These are phyloP conservation scores for Abrus precatorius DNA, from an alignment of 306 rosid species.

Conservation along the genomic window DNA sequence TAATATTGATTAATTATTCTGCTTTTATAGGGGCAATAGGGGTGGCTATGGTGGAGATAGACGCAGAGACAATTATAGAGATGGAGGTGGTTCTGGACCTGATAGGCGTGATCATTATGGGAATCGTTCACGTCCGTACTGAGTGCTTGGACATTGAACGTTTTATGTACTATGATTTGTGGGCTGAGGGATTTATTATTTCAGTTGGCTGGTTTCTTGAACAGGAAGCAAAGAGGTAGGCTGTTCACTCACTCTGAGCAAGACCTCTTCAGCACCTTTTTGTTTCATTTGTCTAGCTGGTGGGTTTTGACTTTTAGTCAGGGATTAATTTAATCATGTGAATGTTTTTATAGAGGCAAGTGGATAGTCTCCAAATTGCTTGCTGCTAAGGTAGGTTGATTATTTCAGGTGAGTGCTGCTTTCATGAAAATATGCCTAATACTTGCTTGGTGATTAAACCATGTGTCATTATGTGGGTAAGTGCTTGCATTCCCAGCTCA, in stretches of 20 bases:
- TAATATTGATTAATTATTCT: slow-evolving; percentile 5
- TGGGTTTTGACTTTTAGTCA: slow-evolving; percentile 64
- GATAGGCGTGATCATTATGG: slow-evolving; percentile 92
- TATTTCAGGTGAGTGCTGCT: slow-evolving; percentile 97
- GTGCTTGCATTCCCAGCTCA: slow-evolving; percentile 57
- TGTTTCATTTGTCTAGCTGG: slow-evolving; percentile 64
- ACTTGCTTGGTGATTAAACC: slow-evolving; percentile 61
- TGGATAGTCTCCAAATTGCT: slow-evolving; percentile 96
- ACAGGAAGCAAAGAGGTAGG: slow-evolving; percentile 98
- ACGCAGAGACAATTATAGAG: slow-evolving; percentile 88
- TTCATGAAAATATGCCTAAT: slow-evolving; percentile 56
- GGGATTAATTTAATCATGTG: slow-evolving; percentile 89
- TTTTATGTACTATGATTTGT: slow-evolving; percentile 89
- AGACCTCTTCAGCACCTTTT: slow-evolving; percentile 79
- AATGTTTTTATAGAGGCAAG: slow-evolving; percentile 95
- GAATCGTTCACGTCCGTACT: slow-evolving; percentile 95
- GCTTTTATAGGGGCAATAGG: slow-evolving; percentile 73
- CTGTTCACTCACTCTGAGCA: slow-evolving; percentile 82
- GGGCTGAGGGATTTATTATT: slow-evolving; percentile 79
- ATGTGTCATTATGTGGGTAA: slow-evolving; percentile 52
- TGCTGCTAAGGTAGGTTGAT: slow-evolving; percentile 99
- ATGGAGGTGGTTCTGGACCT: slow-evolving; percentile 85
- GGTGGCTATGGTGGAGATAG: slow-evolving; percentile 98
- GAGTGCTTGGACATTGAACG: slow-evolving; percentile 60
- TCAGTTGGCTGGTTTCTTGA: slow-evolving; percentile 83